Evolutionary conservation across 306 rosid species (phyloP).

Genomic region (Quercus cerris): DNA sequence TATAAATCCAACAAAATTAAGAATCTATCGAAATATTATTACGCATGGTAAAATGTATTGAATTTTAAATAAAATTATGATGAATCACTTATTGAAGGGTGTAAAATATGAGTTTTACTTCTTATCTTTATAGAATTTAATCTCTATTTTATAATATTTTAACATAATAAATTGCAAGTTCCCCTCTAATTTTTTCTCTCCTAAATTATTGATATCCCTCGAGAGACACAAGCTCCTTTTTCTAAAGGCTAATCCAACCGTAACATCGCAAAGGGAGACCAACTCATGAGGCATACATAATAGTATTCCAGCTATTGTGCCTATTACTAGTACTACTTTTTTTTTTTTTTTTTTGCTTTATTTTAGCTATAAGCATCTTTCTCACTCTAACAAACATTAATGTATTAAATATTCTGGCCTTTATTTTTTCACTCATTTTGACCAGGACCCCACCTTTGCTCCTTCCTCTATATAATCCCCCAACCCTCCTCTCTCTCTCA

Average conservation of each 20-base stretch:
- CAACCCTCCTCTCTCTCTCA: conserved; percentile 34
- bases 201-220: conserved; percentile 2
- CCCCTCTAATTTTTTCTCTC: not conserved
- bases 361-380: conserved; percentile 13
- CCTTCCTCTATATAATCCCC: conserved; percentile 40
- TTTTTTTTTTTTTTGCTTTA: conserved; percentile 1
- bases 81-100: fast-evolving
- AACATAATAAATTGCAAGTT: no score
- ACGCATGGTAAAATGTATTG: no score
- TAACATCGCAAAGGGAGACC: not conserved
- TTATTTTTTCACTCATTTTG: conserved; percentile 31
- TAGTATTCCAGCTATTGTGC: conserved; percentile 14
- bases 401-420: conserved; percentile 25
- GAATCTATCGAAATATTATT: no score
- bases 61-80: no score
- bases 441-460: conserved; percentile 25
- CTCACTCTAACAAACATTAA: conserved; percentile 24
- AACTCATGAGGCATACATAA: conserved; percentile 2
- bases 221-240: not conserved
- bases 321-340: conserved; percentile 7
- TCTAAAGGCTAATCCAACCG: conserved; percentile 23
- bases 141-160: no score
- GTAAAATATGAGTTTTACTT: no score
- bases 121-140: no score
- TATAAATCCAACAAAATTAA: no score